Percentiles rank a stretch among this genome's conserved stretches.
These are phyloP conservation scores for Fusarium sp. DNA, from an alignment of 2,329 filamentous ascomycete species.

Conservation along the genomic window DNA sequence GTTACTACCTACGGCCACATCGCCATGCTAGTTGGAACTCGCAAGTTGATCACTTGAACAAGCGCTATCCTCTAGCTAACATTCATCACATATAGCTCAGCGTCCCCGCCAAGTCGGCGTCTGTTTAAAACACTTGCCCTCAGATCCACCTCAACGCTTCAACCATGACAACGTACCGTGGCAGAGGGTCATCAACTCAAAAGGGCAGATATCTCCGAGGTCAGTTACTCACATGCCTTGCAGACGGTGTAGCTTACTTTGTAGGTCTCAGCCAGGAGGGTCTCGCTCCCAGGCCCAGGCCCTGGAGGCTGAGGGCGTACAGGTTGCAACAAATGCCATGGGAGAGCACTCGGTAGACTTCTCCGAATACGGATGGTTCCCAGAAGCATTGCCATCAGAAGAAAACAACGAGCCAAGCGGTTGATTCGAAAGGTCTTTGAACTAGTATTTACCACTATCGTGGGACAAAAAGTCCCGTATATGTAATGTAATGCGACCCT, in stretches of 20 bases:
- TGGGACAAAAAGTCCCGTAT: slow-evolving; percentile 30
- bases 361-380: slow-evolving; percentile 65
- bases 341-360: slow-evolving; percentile 64
- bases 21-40: slow-evolving; percentile 74
- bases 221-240: slow-evolving; percentile 46
- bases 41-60: slow-evolving; percentile 57
- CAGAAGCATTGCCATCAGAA: slow-evolving; percentile 59
- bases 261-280: slow-evolving; percentile 59
- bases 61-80: not conserved
- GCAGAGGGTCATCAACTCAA: slow-evolving; percentile 92
- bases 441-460: slow-evolving; percentile 46
- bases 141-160: slow-evolving; percentile 62
- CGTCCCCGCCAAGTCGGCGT: slow-evolving; percentile 86
- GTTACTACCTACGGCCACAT: slow-evolving; percentile 92
- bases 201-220: slow-evolving; percentile 87
- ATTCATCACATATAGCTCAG: slow-evolving; percentile 63
- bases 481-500: slow-evolving; percentile 42
- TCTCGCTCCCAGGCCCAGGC: slow-evolving; percentile 61
- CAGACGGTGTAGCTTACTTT: not conserved
- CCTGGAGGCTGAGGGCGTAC: slow-evolving; percentile 61
- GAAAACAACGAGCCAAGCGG: slow-evolving; percentile 25
- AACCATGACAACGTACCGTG: slow-evolving; percentile 86
- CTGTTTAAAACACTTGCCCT: slow-evolving; percentile 85
- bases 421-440: slow-evolving; percentile 25
- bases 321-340: slow-evolving; percentile 58